Percentiles rank a stretch among this genome's conserved stretches.
phyloP scores from a whole-genome alignment of 768 basidiomycete species.

The Pleurotus salmoneostramineus region DNA sequence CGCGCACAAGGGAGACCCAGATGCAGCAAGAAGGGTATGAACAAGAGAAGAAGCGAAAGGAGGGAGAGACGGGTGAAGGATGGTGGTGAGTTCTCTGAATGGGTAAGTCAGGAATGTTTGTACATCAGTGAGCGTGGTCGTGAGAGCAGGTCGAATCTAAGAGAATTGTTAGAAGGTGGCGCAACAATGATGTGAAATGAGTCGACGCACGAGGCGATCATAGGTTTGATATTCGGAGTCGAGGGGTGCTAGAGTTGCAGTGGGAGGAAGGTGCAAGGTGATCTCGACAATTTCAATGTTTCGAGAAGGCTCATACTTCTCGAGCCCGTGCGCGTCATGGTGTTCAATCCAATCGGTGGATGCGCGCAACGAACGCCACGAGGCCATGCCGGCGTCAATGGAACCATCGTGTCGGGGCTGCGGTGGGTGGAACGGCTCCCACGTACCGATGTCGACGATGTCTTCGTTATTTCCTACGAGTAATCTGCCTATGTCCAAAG shows the following conservation, averaged over 20 bases:
- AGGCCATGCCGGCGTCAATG: constrained; percentile 29
- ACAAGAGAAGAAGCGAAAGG: constrained; percentile 2
- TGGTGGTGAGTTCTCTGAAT: not conserved
- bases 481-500: constrained; percentile 20
- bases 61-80: constrained; percentile 3
- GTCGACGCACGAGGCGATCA: constrained; percentile 1
- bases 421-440: constrained; percentile 37
- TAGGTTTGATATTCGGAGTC: constrained; percentile 4
- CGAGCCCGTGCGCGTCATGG: constrained; percentile 58
- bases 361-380: constrained; percentile 36
- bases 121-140: not conserved
- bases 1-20: not conserved
- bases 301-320: constrained; percentile 59
- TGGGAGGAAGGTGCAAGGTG: constrained; percentile 1
- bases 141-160: constrained; percentile 2
- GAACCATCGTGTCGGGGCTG: not conserved
- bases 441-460: constrained; percentile 56
- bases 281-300: constrained; percentile 62
- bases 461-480: constrained; percentile 66
- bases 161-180: not conserved
- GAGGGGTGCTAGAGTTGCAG: not conserved
- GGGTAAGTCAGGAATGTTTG: constrained; percentile 6
- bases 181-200: not conserved
- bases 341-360: constrained; percentile 76
- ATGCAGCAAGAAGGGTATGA: constrained; percentile 3